These are phyloP conservation scores for Penicillium italicum DNA, from an alignment of 2,329 filamentous ascomycete genomes.

Conservation along the genomic window DNA sequence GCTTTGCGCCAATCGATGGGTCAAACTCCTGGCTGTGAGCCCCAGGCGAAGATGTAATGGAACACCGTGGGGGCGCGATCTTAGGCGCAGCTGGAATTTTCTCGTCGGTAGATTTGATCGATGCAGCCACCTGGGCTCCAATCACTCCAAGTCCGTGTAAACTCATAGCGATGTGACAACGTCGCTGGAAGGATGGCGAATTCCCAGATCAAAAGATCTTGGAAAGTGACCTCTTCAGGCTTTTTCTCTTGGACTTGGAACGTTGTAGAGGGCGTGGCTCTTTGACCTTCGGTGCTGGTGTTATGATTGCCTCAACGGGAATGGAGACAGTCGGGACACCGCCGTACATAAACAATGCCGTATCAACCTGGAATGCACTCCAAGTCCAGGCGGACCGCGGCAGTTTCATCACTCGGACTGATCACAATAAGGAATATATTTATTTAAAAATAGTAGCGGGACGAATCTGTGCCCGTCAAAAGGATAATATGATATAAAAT, in stretches of 20 bases:
- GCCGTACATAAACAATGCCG: slow-evolving; percentile 25
- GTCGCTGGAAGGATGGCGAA: neutral
- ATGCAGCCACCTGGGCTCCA: slow-evolving; percentile 25
- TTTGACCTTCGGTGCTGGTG: slow-evolving; percentile 4
- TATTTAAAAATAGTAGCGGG: neutral
- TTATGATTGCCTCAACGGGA: slow-evolving; percentile 15
- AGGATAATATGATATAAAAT: neutral
- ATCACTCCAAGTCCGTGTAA: slow-evolving; percentile 26
- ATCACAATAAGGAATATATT: slow-evolving; percentile 1
- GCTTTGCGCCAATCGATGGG: slow-evolving; percentile 39
- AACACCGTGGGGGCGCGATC: slow-evolving; percentile 11
- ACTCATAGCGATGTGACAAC: slow-evolving; percentile 16
- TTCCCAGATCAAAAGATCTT: slow-evolving; percentile 9
- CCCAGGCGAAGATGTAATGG: slow-evolving; percentile 20
- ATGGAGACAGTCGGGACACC: slow-evolving; percentile 17
- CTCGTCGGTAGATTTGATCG: slow-evolving; percentile 23
- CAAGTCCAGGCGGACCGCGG: slow-evolving; percentile 15
- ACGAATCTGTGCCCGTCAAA: neutral
- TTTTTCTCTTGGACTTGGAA: slow-evolving; percentile 11
- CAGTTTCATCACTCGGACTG: slow-evolving; percentile 17
- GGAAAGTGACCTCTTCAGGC: slow-evolving; percentile 13
- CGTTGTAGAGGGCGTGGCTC: neutral
- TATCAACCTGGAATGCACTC: slow-evolving; percentile 26
- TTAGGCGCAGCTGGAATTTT: slow-evolving; percentile 13
- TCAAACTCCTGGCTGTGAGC: slow-evolving; percentile 33